phyloP scores from a whole-genome alignment of 148 eudicot species.

The Heliosperma pusillum region DNA sequence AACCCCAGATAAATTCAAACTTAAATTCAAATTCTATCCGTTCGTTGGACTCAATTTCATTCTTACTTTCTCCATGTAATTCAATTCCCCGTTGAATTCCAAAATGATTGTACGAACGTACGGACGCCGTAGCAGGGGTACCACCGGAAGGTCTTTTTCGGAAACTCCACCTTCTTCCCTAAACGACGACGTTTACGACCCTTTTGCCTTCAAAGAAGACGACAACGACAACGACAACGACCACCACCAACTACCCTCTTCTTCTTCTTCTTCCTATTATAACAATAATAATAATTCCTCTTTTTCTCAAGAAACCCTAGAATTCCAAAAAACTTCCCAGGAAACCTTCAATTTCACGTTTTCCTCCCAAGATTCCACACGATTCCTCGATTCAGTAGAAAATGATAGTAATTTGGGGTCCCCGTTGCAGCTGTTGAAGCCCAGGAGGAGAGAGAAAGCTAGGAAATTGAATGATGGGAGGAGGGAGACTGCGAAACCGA shows the following conservation, averaged over 20 bases:
- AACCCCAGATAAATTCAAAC: conserved; percentile 24
- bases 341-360: conserved; percentile 44
- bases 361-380: conserved; percentile 63
- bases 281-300: conserved; percentile 3
- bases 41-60: neutral
- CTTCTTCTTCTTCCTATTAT: conserved; percentile 9
- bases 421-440: conserved; percentile 30
- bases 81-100: neutral
- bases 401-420: conserved; percentile 23
- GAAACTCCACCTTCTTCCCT: conserved; percentile 18
- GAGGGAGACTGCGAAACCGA: conserved; percentile 26
- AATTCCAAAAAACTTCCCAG: conserved; percentile 36
- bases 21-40: conserved; percentile 23
- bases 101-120: conserved; percentile 75
- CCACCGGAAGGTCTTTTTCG: conserved; percentile 34
- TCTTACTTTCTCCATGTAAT: neutral
- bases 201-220: conserved; percentile 34
- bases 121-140: conserved; percentile 63
- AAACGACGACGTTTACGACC: conserved; percentile 42
- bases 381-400: conserved; percentile 40
- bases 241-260: neutral
- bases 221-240: conserved; percentile 10
- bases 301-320: conserved; percentile 23
- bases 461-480: conserved; percentile 35
- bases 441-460: conserved; percentile 28